Conservation (phyloP, 2,329 filamentous ascomycete genomes). For the Verticillium isaacii region DNA sequence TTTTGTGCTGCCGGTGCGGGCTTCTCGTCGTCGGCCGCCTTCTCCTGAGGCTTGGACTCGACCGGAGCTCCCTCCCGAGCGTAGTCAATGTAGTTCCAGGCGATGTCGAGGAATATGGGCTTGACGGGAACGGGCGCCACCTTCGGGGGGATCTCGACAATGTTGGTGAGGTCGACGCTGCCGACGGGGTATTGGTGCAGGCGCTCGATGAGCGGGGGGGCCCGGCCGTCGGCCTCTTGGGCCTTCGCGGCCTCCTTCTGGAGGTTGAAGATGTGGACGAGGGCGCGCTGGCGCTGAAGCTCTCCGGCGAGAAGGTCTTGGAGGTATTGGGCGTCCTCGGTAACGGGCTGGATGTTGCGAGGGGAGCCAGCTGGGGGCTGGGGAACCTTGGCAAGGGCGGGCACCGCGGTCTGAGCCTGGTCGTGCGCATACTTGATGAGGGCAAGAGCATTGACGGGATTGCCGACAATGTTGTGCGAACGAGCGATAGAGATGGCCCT, state of each 20-base stretch:
- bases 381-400: conserved; percentile 29
- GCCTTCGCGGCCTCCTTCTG: conserved; percentile 35
- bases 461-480: conserved; percentile 71
- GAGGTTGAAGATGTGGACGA: conserved; percentile 76
- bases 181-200: conserved; percentile 70
- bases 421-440: conserved; percentile 70
- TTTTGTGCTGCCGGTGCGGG: conserved; percentile 43
- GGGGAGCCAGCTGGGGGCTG: conserved; percentile 34
- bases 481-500: conserved; percentile 81
- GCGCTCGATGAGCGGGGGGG: conserved; percentile 63
- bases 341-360: conserved; percentile 64
- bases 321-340: conserved; percentile 54
- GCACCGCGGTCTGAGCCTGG: conserved; percentile 49
- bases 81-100: conserved; percentile 97
- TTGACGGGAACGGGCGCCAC: conserved; percentile 84
- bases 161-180: conserved; percentile 68
- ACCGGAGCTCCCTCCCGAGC: conserved; percentile 53
- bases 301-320: conserved; percentile 61
- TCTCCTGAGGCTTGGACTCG: conserved; percentile 18
- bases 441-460: conserved; percentile 76
- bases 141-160: conserved; percentile 84
- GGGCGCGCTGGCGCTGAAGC: conserved; percentile 74
- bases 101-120: conserved; percentile 91
- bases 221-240: conserved; percentile 37
- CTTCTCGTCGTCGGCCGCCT: conserved; percentile 19